Evolutionary conservation across 768 basidiomycete species (phyloP).

Genomic region (Chlorophyllum brunneum): DNA sequence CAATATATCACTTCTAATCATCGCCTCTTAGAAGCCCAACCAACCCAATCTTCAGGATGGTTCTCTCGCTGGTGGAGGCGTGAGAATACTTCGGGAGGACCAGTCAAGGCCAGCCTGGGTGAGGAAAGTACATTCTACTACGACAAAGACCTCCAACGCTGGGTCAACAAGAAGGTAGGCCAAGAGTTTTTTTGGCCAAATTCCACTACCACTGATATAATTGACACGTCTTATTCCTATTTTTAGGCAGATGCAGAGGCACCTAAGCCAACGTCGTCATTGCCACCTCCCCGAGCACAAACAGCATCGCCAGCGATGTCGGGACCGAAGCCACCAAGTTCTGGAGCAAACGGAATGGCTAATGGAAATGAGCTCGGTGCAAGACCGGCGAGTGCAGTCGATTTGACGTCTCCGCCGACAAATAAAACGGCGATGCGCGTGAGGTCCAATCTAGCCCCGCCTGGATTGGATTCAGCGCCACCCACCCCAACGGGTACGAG

Average conservation of each 20-base stretch:
- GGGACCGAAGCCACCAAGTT: conserved; percentile 22
- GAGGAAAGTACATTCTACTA: conserved; percentile 89
- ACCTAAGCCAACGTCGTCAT: conserved; percentile 45
- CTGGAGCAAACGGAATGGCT: not conserved
- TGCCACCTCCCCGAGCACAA: conserved; percentile 77
- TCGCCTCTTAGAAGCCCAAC: conserved; percentile 11
- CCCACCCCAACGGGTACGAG: conserved; percentile 44
- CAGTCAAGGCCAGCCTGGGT: conserved; percentile 89
- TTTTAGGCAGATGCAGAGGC: conserved; percentile 57
- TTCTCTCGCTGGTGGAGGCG: conserved; percentile 78
- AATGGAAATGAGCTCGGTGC: conserved; percentile 34
- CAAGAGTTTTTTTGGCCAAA: no score
- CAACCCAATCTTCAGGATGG: conserved; percentile 49
- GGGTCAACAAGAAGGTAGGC: conserved; percentile 96
- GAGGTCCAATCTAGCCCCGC: conserved; percentile 63
- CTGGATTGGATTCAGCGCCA: conserved; percentile 39
- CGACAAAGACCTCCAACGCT: conserved; percentile 91
- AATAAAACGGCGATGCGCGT: conserved; percentile 48
- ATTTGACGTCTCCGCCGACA: conserved; percentile 50
- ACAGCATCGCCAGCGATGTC: conserved; percentile 76
- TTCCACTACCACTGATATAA: not conserved
- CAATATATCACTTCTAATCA: not conserved
- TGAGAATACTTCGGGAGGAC: conserved; percentile 52
- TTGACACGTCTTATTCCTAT: not conserved
- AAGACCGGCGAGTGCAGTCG: conserved; percentile 64